phyloP scores from a whole-genome alignment of 2,329 filamentous ascomycete genomes.

The Mariannaea elegans region DNA sequence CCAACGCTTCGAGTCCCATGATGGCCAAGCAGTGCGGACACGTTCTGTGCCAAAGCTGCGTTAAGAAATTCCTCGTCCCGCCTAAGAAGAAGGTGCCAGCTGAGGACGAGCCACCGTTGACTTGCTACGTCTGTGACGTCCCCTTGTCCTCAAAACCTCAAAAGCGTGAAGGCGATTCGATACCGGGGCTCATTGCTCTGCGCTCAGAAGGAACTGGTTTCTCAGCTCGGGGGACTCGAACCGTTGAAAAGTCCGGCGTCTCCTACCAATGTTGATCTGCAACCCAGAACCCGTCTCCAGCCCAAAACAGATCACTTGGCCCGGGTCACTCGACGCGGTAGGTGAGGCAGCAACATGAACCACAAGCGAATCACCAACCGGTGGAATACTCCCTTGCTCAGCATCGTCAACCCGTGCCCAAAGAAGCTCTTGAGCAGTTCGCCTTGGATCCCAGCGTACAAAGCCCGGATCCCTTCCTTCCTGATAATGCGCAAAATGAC shows the following conservation, averaged over 20 bases:
- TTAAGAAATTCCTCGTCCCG: conserved; percentile 81
- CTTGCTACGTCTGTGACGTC: conserved; percentile 87
- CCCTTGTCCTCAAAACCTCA: conserved; percentile 68
- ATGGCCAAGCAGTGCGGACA: conserved; percentile 91
- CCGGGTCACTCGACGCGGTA: conserved; percentile 35
- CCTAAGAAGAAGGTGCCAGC: conserved; percentile 50
- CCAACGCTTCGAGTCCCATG: conserved; percentile 83
- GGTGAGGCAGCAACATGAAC: conserved; percentile 56
- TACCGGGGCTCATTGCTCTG: conserved; percentile 79
- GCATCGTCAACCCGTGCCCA: conserved; percentile 86
- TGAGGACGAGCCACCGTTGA: conserved; percentile 56
- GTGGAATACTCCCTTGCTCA: conserved; percentile 83
- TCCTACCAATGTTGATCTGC: conserved; percentile 80
- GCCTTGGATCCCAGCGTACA: conserved; percentile 80
- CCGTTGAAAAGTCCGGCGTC: conserved; percentile 80
- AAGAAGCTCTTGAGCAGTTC: conserved; percentile 87
- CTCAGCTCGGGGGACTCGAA: conserved; percentile 83
- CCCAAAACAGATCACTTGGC: conserved; percentile 23
- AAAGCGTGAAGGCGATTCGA: conserved; percentile 62
- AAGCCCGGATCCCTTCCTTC: conserved; percentile 71
- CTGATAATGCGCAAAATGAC: conserved; percentile 66
- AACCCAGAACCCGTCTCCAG: not conserved
- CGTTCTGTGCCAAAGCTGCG: conserved; percentile 86
- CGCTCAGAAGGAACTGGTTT: conserved; percentile 92
- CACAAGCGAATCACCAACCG: conserved; percentile 76